A percentile compares a stretch with the other conserved stretches of the same genome.
These are phyloP conservation scores for Fusarium miscanthi DNA, from an alignment of 2,329 filamentous ascomycete species.

Conservation along the genomic window DNA sequence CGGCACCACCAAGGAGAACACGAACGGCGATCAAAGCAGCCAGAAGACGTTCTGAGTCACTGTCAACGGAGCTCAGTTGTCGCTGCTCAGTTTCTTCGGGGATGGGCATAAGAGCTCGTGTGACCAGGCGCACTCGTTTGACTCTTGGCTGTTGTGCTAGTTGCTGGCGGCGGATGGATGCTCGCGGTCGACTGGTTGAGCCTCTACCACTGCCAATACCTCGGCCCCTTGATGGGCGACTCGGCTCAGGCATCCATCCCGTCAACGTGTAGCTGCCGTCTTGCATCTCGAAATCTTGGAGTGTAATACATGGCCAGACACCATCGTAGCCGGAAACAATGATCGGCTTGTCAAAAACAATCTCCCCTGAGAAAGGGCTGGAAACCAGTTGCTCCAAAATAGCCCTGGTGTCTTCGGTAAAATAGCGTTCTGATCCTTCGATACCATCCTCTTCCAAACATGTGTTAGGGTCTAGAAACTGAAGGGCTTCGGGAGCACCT, in stretches of 20 bases:
- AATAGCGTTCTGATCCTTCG: constrained; percentile 8
- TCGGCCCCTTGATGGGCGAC: constrained; percentile 14
- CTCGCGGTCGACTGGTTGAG: constrained; percentile 5
- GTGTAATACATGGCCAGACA: constrained; percentile 48
- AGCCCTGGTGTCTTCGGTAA: constrained; percentile 3
- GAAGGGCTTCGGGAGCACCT: constrained; percentile 40
- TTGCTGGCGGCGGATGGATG: constrained; percentile 13
- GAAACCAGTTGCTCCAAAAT: constrained; percentile 16
- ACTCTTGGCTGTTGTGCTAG: constrained; percentile 18
- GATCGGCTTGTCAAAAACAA: constrained; percentile 38
- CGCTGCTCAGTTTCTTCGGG: constrained; percentile 7
- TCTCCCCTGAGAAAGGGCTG: background rate
- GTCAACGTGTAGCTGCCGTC: constrained; percentile 55
- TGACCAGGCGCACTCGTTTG: constrained; percentile 48
- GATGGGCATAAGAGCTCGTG: constrained; percentile 47
- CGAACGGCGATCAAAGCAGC: constrained; percentile 69
- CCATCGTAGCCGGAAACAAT: constrained; percentile 43
- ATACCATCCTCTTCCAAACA: constrained; percentile 49
- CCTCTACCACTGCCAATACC: constrained; percentile 4
- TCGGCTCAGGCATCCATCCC: constrained; percentile 57
- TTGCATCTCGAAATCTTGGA: constrained; percentile 51
- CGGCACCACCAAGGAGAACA: constrained; percentile 69
- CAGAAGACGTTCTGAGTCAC: constrained; percentile 53
- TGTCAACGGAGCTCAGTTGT: background rate
- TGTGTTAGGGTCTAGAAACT: constrained; percentile 58